Conservation (phyloP, 805 yeast species). For the Yarrowia porcina region DNA sequence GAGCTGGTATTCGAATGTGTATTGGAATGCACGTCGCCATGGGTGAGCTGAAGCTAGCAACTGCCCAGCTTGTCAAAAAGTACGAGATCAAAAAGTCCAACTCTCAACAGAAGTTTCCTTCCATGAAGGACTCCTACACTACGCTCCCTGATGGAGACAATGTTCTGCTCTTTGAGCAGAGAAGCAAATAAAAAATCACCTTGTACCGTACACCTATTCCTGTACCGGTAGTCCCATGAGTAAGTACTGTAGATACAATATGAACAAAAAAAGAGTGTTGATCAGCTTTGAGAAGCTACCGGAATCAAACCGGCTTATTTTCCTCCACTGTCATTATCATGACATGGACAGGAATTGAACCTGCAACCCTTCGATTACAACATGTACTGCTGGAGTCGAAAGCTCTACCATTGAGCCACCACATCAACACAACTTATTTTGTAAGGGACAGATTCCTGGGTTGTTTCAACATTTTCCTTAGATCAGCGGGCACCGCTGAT, state of each 20-base stretch:
- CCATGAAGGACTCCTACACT: constrained; percentile 12
- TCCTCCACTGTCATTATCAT: constrained; percentile 30
- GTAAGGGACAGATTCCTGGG: too few relatives aligned
- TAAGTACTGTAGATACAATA: neutral
- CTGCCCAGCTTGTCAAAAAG: constrained; percentile 45
- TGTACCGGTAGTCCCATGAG: too few relatives aligned
- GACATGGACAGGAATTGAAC: constrained; percentile 81
- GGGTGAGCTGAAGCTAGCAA: constrained; percentile 58
- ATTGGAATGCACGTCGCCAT: constrained; percentile 66
- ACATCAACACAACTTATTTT: constrained; percentile 16
- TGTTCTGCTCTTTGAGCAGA: neutral
- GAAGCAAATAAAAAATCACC: neutral
- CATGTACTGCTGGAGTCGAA: constrained; percentile 53
- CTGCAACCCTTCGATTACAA: constrained; percentile 68
- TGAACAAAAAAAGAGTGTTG: constrained; percentile 5
- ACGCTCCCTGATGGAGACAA: neutral
- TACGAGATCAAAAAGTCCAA: neutral
- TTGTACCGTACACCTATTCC: too few relatives aligned
- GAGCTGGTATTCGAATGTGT: constrained; percentile 72
- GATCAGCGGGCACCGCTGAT: too few relatives aligned
- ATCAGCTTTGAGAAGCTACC: constrained; percentile 17
- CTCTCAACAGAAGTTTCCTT: neutral
- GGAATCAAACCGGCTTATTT: constrained; percentile 8
- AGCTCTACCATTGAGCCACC: constrained; percentile 75
- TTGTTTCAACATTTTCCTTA: too few relatives aligned